A percentile compares a stretch with the other conserved stretches of the same genome.
phyloP scores from a whole-genome alignment of 2,329 filamentous ascomycete genomes.

The Myriosclerotinia duriaeana region DNA sequence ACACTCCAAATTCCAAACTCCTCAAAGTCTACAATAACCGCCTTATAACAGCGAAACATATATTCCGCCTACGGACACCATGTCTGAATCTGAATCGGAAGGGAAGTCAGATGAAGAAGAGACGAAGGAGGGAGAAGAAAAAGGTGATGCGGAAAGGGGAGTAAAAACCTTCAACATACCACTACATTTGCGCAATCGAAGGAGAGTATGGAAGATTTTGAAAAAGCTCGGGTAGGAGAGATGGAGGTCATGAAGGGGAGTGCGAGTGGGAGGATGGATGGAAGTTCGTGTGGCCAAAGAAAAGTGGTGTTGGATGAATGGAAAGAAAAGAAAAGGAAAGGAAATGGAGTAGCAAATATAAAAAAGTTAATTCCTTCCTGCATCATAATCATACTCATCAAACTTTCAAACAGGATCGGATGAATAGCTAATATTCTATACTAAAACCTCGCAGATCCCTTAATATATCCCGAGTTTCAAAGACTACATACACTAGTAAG shows the following conservation, averaged over 20 bases:
- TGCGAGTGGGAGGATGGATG: neutral
- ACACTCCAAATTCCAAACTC: neutral
- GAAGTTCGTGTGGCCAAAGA: neutral
- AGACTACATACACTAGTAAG: too few relatives aligned
- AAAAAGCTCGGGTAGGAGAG: neutral
- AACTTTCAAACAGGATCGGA: too few relatives aligned
- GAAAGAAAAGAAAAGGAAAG: too few relatives aligned
- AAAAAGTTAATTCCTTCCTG: too few relatives aligned
- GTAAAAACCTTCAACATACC: neutral
- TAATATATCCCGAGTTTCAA: too few relatives aligned
- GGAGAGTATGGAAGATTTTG: neutral
- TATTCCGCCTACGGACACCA: too few relatives aligned
- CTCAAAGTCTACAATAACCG: neutral
- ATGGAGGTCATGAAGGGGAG: neutral
- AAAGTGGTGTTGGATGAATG: too few relatives aligned
- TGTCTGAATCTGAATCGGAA: too few relatives aligned
- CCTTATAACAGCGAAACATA: neutral
- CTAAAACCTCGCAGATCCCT: too few relatives aligned
- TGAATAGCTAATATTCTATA: too few relatives aligned
- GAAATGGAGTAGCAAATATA: too few relatives aligned
- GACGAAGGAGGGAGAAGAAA: neutral
- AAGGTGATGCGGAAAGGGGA: neutral
- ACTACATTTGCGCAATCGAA: neutral
- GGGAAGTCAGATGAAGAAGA: neutral
- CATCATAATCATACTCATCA: too few relatives aligned